These are phyloP conservation scores for Toxicodendron radicans DNA, from an alignment of 345 rosid species.

Conservation along the genomic window DNA sequence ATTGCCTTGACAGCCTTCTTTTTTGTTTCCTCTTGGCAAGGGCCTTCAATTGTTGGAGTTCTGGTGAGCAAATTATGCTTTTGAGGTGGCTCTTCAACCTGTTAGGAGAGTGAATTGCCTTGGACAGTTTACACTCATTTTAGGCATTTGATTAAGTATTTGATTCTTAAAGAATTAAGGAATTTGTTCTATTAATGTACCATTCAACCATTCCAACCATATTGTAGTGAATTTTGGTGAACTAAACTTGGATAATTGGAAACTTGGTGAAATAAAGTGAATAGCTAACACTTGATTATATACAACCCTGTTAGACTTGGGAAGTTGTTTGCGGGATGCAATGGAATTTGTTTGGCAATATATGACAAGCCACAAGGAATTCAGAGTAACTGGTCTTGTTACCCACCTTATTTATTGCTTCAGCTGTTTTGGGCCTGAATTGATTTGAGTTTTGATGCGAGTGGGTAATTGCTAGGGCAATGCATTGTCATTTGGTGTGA, in stretches of 20 bases:
- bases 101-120: not conserved
- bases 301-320: not conserved
- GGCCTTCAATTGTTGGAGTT: not conserved
- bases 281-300: not conserved
- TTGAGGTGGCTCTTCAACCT: not conserved
- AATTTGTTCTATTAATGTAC: not conserved
- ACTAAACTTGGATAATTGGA: not conserved
- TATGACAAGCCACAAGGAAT: not conserved
- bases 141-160: no score
- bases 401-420: not conserved
- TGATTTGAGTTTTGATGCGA: not conserved
- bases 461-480: not conserved
- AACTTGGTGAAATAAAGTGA: constrained; percentile 12
- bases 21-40: not conserved
- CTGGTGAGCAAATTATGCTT: not conserved
- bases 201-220: not conserved
- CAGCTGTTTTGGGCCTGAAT: not conserved
- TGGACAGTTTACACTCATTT: not conserved
- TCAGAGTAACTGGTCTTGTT: not conserved
- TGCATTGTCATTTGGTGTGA: not conserved
- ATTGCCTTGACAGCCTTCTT: not conserved
- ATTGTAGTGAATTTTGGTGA: not conserved
- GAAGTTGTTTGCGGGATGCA: not conserved
- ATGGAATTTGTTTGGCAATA: not conserved
- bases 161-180: not conserved